Conservation (phyloP, 225 moss, liverwort and hornwort species). For the Bryoerythrophyllum caledonicum region DNA sequence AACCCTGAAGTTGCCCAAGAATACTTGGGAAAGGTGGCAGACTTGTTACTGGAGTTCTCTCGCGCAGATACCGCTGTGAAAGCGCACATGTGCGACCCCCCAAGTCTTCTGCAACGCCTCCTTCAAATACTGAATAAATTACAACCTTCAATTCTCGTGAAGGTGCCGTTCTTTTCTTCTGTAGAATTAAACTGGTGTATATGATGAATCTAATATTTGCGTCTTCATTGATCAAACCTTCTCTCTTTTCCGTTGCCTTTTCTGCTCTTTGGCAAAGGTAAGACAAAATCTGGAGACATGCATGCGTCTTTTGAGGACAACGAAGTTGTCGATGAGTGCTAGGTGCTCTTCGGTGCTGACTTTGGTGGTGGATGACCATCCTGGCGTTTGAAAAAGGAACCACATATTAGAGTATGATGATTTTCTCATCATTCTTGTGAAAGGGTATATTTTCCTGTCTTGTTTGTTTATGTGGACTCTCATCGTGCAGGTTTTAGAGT, state of each 20-base stretch:
- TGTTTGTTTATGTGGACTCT: background rate
- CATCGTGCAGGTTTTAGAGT: conserved; percentile 63
- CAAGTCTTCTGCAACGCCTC: conserved; percentile 65
- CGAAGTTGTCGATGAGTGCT: background rate
- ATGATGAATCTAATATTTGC: background rate
- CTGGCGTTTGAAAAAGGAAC: background rate
- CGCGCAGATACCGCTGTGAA: conserved; percentile 73
- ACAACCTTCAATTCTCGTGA: conserved; percentile 64
- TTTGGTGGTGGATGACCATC: background rate
- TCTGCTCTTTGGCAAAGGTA: background rate
- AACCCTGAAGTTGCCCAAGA: conserved; percentile 60
- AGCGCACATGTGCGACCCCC: conserved; percentile 58
- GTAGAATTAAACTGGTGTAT: background rate
- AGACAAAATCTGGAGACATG: background rate
- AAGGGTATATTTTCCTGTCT: background rate
- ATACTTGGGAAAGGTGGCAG: conserved; percentile 67
- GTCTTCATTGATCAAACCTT: background rate
- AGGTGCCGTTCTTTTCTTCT: conserved; percentile 38
- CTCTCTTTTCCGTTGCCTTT: background rate
- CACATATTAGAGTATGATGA: background rate
- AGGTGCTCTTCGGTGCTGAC: background rate
- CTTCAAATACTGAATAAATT: conserved; percentile 69
- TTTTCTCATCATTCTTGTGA: background rate
- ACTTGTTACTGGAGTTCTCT: conserved; percentile 66
- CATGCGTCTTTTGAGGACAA: background rate